Percentiles rank a stretch among this genome's conserved stretches.
Conservation (phyloP, 345 rosid genomes). For the Euphorbia tirucalli region DNA sequence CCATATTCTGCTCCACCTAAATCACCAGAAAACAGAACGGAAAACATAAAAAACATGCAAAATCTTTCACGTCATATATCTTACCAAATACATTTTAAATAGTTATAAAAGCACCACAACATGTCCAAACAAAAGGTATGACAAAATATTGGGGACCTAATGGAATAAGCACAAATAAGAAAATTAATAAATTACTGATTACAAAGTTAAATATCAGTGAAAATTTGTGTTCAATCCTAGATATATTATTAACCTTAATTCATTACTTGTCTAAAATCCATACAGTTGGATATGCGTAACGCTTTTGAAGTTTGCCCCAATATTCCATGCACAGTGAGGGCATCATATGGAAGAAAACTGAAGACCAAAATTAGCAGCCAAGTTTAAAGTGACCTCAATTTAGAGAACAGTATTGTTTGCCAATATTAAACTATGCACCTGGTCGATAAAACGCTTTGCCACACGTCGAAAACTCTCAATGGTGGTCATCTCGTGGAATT, state of each 20-base stretch:
- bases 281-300: background rate
- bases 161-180: background rate
- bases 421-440: slow-evolving; percentile 39
- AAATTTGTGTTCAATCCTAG: background rate
- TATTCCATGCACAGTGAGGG: background rate
- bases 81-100: background rate
- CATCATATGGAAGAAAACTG: background rate
- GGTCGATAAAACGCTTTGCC: slow-evolving; percentile 71
- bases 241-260: background rate
- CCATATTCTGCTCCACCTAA: slow-evolving; percentile 74
- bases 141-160: background rate
- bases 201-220: background rate
- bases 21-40: slow-evolving; percentile 5
- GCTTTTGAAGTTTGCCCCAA: background rate
- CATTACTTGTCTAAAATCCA: background rate
- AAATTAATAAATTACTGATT: background rate
- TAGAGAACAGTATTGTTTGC: background rate
- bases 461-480: slow-evolving; percentile 54
- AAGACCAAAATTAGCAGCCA: background rate
- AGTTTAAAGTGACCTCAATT: background rate
- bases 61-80: background rate
- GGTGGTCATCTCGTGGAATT: slow-evolving; percentile 54
- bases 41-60: background rate
- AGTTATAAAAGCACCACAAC: background rate
- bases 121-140: background rate